These are phyloP conservation scores for Yamadazyma atmosphaerica DNA, from an alignment of 1,139 yeast genomes.

Conservation along the genomic window DNA sequence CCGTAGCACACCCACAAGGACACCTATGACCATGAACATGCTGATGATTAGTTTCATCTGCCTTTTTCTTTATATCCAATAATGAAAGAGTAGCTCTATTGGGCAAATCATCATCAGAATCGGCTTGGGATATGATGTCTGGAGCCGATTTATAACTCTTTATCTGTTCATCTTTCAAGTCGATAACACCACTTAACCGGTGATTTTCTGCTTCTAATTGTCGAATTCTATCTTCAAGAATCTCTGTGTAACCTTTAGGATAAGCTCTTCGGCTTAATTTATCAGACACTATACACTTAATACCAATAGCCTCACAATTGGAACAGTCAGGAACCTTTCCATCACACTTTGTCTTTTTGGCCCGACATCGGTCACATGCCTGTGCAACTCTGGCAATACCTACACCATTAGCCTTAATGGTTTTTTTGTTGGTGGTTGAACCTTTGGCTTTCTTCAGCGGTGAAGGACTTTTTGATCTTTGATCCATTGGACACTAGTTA, in stretches of 20 bases:
- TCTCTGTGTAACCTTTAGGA: conserved; percentile 53
- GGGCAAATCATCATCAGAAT: conserved; percentile 2
- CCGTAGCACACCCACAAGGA: conserved; percentile 52
- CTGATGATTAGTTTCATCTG: conserved; percentile 4
- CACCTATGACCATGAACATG: conserved; percentile 50
- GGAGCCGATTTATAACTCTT: conserved; percentile 21
- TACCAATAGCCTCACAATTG: conserved; percentile 42
- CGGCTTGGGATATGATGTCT: not conserved
- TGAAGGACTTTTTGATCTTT: conserved; percentile 1
- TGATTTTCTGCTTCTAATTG: conserved; percentile 47
- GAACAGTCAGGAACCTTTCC: conserved; percentile 57
- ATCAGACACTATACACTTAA: conserved; percentile 48
- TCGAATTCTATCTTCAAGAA: conserved; percentile 46
- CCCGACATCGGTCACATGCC: conserved; percentile 85
- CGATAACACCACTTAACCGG: conserved; percentile 49
- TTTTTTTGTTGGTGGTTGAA: conserved; percentile 39
- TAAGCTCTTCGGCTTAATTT: conserved; percentile 45
- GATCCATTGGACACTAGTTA: not conserved
- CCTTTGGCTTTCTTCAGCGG: conserved; percentile 9
- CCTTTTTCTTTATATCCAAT: not conserved
- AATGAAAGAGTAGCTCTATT: conserved; percentile 3
- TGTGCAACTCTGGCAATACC: conserved; percentile 66
- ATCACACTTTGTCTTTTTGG: conserved; percentile 75
- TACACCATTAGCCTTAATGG: conserved; percentile 65
- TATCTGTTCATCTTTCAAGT: conserved; percentile 62